Evolutionary conservation across 2,329 filamentous ascomycete species (phyloP), one percentile per base, ranked within the genome.

Genomic region (Colletotrichum noveboracense): DNA sequence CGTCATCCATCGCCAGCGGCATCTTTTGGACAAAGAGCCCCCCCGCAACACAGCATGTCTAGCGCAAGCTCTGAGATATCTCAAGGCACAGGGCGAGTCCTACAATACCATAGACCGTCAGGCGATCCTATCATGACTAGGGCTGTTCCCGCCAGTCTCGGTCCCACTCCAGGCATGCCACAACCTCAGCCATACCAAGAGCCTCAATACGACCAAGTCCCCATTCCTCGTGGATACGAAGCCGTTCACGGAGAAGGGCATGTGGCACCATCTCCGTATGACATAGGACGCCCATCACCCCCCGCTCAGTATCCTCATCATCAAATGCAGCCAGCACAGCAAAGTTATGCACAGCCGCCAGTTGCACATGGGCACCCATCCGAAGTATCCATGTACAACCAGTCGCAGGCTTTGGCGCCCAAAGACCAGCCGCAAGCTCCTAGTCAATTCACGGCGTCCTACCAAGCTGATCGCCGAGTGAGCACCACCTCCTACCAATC

Each of bases 171-270:
- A 43, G 16, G n/a, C 36, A 36, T 28, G 43, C 52, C 66, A 36
- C 43, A 55, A 18, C 16, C 10, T 43, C 70, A 65, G 60, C 67
- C 21, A 43, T 74, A 66, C 34, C 65, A 32, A 30, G 85, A 85
- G 61, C 84, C 81, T 14, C 80, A 80, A 32, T 87, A 87, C 48
- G 84, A 79, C 5, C 78, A 79, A 14, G 83, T 87, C 2, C 84
- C 86, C 2, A 85, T 86, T 43, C 85, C 86, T 1, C 78, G 75
- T 30, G 80, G 82, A 14, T 87, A 87, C 60, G 72, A 77, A 8
- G 77, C 83, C 16, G 85, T 86, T 6, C 83, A 85, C 62, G 84
- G 83, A 32, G 85, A 86, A 64, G 84, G 83, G 24, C 78, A 73
- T 14, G 66, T 79, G n/a, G 81, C 78, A 4, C 82, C 80, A 2